Evolutionary conservation across 257 asterid genomes (phyloP), one percentile per base, ranked within the genome.

Genomic region (Solanum arcanum): DNA sequence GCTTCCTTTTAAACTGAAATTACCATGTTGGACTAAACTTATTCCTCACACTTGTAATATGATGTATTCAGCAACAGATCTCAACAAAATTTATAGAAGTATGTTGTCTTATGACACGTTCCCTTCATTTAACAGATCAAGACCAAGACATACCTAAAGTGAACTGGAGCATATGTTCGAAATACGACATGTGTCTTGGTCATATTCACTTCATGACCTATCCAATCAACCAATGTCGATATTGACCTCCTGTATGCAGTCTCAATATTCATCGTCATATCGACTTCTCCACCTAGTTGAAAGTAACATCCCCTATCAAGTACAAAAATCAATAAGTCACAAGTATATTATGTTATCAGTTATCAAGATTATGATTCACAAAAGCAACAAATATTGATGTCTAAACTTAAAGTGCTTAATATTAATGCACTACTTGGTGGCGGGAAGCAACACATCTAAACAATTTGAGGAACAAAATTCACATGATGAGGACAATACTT

Each of bases 141-240:
- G 64, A 78, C 64, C 41, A 78, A 87, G 42, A 73, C 77, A 76
- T 73, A 88, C 89, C 89, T 88, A 80, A 88, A 88, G 44, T 87
- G 89, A 9, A 87, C 89, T 60, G 89, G 89, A 52, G 89, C 85
- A 84, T 88, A 88, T 27, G 87, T 83, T 12, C 89, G 87, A 59
- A 88, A 88, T 37, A 88, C 15, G 12, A 88, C 81, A 49, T 72
- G 76, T 12, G 89, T 84, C 37, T 85, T 82, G 86, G 46, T 56
- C 77, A 69, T 84, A 76, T 88, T 75, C 16, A 88, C 87, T 74
- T 88, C 89, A n/a, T 35, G 87, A 12, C 41, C 60, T 76, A 88
- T 84, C 89, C 89, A 88, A 44, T 88, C 87, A 25, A 88, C 49
- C 52, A 88, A 46, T 12, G 59, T 88, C 23, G 18, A 37, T 31